Evolutionary conservation across 2,329 filamentous ascomycete species (phyloP), one percentile per base, ranked within the genome.

Genomic region (Hypoxylon sp.): DNA sequence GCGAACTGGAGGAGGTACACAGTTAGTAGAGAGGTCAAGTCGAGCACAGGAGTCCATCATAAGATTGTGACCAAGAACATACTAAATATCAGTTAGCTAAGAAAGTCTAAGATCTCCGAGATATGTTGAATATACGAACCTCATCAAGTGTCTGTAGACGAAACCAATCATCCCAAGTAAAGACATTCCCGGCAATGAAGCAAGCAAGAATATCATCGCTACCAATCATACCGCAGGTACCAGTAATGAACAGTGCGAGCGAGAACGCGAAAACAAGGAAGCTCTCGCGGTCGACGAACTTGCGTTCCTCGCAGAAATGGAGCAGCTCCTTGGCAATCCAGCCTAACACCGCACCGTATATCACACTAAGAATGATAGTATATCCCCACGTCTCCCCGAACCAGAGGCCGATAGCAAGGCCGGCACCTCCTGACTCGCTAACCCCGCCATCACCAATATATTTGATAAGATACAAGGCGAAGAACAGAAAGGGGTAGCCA

Each of bases 91-190:
- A 35, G 59, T 75, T 66, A 73, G 71, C 33, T 33, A 71, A 68
- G n/a, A 46, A 61, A 0, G 5, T 33, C 11, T 13, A 25, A 22
- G 37, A 4, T 50, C 1, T 25, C n/a, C 2, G 3, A 14, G 13
- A 30, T n/a, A 49, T 11, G 20, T 44, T 22, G 22, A 31, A n/a
- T 20, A 25, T 22, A 78, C 76, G 42, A 49, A 77, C 76, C 77
- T 98, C 95, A 73, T 97, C 95, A 74, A 91, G 83, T 0, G 95
- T 98, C 79, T 97, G 92, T 0, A 95, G 83, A 0, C 95, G 91
- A 80, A 97, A 98, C 94, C 93, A 97, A 80, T 97, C 94, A 77
- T 97, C 94, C 90, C 93, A 95, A 0, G 93, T 97, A 73, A 98
- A 97, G 0, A 88, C 89, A 76, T 97, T 97, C 1, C 95, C 95